phyloP scores from a whole-genome alignment of 2,329 filamentous ascomycete species.

The Microcyclosporella mali region DNA sequence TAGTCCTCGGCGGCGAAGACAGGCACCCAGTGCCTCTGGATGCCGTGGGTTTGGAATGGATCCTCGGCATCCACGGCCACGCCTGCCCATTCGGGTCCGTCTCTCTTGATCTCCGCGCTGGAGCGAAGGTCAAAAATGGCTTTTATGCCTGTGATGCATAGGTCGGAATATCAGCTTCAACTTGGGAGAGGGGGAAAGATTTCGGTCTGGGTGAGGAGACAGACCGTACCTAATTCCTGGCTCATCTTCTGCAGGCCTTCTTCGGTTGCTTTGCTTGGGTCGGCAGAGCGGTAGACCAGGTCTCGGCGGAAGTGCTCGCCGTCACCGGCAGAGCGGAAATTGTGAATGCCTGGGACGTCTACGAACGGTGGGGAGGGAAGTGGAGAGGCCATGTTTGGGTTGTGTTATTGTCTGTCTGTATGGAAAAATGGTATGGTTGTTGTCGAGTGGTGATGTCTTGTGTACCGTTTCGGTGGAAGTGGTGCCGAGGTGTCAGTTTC shows the following conservation, averaged over 20 bases:
- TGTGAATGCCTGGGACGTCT: constrained; percentile 53
- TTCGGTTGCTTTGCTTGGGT: constrained; percentile 54
- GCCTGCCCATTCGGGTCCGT: constrained; percentile 31
- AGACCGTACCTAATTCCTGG: constrained; percentile 28
- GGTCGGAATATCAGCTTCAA: background rate
- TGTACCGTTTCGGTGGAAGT: no score
- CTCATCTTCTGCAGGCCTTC: constrained; percentile 49
- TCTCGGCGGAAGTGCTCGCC: constrained; percentile 43
- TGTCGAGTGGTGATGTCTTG: background rate
- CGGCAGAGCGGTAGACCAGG: constrained; percentile 62
- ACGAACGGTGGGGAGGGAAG: constrained; percentile 31
- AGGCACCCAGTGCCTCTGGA: constrained; percentile 54
- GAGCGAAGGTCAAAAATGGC: constrained; percentile 65
- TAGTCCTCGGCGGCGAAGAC: constrained; percentile 60
- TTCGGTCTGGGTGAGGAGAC: no score
- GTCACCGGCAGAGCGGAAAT: constrained; percentile 60
- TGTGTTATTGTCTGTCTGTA: background rate
- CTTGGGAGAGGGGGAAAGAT: no score
- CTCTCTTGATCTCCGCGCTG: constrained; percentile 50
- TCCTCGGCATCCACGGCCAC: constrained; percentile 20
- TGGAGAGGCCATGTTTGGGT: constrained; percentile 7
- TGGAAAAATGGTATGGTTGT: background rate
- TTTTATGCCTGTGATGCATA: constrained; percentile 55
- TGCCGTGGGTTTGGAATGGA: constrained; percentile 38
- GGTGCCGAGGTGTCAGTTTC: no score